Evolutionary conservation across 2,329 filamentous ascomycete genomes (phyloP).

Genomic region (Diaporthe sp.): DNA sequence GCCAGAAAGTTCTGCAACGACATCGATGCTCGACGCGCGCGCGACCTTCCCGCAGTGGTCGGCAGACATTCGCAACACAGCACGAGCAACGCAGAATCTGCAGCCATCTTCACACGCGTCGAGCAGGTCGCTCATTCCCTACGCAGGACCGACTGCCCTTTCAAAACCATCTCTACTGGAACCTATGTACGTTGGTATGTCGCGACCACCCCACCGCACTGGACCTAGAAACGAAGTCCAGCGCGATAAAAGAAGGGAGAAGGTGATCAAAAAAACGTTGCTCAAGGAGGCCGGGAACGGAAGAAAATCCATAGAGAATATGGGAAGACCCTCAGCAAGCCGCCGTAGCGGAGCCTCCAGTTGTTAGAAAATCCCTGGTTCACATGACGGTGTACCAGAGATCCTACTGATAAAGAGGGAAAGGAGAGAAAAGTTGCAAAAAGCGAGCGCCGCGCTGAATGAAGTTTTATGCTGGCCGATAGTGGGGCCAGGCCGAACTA

Average conservation of each 20-base stretch:
- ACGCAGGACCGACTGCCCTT: background rate
- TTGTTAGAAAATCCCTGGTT: slow-evolving; percentile 55
- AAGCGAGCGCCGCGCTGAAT: background rate
- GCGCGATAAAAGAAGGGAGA: slow-evolving; percentile 59
- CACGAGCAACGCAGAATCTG: background rate
- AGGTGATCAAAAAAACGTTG: slow-evolving; percentile 59
- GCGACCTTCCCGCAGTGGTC: background rate
- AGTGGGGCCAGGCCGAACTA: slow-evolving; percentile 11
- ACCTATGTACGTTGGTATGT: slow-evolving; percentile 51
- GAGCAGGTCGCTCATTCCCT: no score
- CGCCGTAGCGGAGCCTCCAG: slow-evolving; percentile 67
- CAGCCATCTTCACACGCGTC: background rate
- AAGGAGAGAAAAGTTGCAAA: slow-evolving; percentile 47
- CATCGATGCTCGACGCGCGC: no score
- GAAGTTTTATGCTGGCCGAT: slow-evolving; percentile 33
- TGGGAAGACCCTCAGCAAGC: slow-evolving; percentile 68
- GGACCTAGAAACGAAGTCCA: slow-evolving; percentile 58
- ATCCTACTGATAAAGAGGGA: slow-evolving; percentile 60
- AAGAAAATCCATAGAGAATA: slow-evolving; percentile 64
- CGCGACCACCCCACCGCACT: slow-evolving; percentile 67
- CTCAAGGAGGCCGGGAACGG: slow-evolving; percentile 69
- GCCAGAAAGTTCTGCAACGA: background rate
- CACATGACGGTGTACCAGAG: slow-evolving; percentile 66
- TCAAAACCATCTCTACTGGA: background rate
- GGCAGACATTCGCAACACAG: background rate